A percentile compares a stretch with the other conserved stretches of the same genome.
These are phyloP conservation scores for Xerocomellus chrysenteron DNA, from an alignment of 768 basidiomycete genomes.

Conservation along the genomic window DNA sequence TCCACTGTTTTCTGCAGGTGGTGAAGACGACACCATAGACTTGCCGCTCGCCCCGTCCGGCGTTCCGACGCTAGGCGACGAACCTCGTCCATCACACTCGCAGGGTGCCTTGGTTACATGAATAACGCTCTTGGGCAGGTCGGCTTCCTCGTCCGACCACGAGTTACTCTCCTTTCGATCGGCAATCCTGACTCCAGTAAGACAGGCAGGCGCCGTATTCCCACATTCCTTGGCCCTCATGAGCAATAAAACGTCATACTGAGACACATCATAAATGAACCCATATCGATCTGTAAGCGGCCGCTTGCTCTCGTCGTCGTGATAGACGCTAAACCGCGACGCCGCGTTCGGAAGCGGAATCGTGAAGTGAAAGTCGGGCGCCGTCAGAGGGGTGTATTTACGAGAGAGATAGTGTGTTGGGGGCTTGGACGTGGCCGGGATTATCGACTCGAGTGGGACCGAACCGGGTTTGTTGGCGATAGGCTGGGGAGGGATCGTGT, in stretches of 20 bases:
- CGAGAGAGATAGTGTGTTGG: slow-evolving; percentile 82
- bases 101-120: slow-evolving; percentile 43
- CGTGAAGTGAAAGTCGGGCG: slow-evolving; percentile 72
- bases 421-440: slow-evolving; percentile 75
- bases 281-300: slow-evolving; percentile 85
- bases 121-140: slow-evolving; percentile 31
- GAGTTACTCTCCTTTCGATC: slow-evolving; percentile 77
- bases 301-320: slow-evolving; percentile 50
- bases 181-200: slow-evolving; percentile 86
- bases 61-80: background rate
- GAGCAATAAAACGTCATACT: slow-evolving; percentile 78
- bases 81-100: slow-evolving; percentile 37
- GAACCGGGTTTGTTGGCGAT: slow-evolving; percentile 35
- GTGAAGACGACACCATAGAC: slow-evolving; percentile 12
- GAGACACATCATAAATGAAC: slow-evolving; percentile 84
- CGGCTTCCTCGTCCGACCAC: slow-evolving; percentile 69
- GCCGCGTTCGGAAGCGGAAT: slow-evolving; percentile 60
- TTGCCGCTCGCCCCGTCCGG: slow-evolving; percentile 11
- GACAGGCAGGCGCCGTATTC: slow-evolving; percentile 76
- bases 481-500: slow-evolving; percentile 18
- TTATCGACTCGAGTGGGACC: slow-evolving; percentile 80
- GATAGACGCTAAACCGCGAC: slow-evolving; percentile 51
- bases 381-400: slow-evolving; percentile 69
- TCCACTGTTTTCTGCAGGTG: slow-evolving; percentile 18
- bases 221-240: slow-evolving; percentile 69